phyloP scores from a whole-genome alignment of 2,329 filamentous ascomycete genomes.

The Pseudogymnoascus sp. region DNA sequence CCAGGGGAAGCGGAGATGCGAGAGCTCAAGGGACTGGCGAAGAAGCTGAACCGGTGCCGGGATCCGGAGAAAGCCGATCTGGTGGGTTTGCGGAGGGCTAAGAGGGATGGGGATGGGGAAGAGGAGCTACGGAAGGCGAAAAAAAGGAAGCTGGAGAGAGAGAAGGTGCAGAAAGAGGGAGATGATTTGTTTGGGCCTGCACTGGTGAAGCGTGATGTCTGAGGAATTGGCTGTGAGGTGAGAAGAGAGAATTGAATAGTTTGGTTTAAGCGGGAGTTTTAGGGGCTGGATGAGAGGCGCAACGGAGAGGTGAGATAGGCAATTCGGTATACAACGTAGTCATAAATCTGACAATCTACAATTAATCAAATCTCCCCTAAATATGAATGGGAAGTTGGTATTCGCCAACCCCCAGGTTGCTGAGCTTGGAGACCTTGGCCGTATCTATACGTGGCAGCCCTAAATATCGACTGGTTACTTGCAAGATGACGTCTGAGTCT shows the following conservation, averaged over 20 bases:
- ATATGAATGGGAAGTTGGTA: not conserved
- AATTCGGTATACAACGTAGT: not conserved
- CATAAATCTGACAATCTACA: not conserved
- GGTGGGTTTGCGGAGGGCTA: conserved; percentile 58
- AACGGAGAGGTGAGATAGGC: not conserved
- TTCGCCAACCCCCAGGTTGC: not conserved
- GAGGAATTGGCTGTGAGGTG: not conserved
- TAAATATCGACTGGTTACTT: too few relatives aligned
- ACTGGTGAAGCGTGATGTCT: conserved; percentile 16
- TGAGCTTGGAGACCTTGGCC: not conserved
- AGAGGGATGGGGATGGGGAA: conserved; percentile 40
- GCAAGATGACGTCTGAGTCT: too few relatives aligned
- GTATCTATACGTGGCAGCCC: too few relatives aligned
- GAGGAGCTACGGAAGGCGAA: conserved; percentile 26
- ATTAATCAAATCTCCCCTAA: not conserved
- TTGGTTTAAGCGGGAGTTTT: conserved; percentile 1
- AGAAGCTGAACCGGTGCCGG: conserved; percentile 64
- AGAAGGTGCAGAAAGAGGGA: conserved; percentile 29
- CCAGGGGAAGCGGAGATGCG: conserved; percentile 30
- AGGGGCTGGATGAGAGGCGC: not conserved
- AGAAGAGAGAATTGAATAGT: not conserved
- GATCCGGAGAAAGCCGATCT: conserved; percentile 69
- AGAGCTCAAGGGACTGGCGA: conserved; percentile 51
- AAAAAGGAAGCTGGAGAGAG: conserved; percentile 37
- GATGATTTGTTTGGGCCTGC: conserved; percentile 29